Conservation (phyloP, 2,329 filamentous ascomycete genomes). For the Calonectria pseudoreteaudii region DNA sequence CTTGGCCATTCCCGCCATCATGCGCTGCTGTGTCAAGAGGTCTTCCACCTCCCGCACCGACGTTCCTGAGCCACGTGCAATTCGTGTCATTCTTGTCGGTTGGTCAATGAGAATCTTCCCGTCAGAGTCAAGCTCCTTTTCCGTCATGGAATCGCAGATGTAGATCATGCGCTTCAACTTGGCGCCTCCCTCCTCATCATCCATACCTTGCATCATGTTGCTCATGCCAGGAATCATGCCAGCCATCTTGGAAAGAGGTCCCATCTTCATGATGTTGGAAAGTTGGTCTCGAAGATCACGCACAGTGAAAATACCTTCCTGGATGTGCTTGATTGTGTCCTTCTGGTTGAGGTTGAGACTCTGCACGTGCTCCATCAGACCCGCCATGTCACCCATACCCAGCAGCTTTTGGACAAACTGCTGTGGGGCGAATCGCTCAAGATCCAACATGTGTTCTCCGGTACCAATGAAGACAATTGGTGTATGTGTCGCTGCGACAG, state of each 20-base stretch:
- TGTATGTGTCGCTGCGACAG: constrained; percentile 94
- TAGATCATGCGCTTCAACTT: constrained; percentile 99
- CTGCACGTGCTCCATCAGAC: constrained; percentile 96
- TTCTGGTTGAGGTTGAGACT: constrained; percentile 96
- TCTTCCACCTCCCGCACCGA: constrained; percentile 95
- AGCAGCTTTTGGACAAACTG: constrained; percentile 94
- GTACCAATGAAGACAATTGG: constrained; percentile 99
- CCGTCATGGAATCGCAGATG: constrained; percentile 98
- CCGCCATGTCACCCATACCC: constrained; percentile 97
- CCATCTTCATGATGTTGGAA: constrained; percentile 99
- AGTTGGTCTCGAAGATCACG: constrained; percentile 95
- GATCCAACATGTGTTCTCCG: constrained; percentile 94
- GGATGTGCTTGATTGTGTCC: constrained; percentile 99
- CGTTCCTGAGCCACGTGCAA: constrained; percentile 91
- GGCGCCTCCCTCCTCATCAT: constrained; percentile 93
- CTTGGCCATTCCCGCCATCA: constrained; percentile 99
- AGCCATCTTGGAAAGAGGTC: constrained; percentile 94
- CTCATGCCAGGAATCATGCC: constrained; percentile 98
- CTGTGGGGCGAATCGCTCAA: constrained; percentile 92
- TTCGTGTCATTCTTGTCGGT: constrained; percentile 90
- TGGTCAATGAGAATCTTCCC: constrained; percentile 95
- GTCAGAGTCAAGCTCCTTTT: constrained; percentile 94
- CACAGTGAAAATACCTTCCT: constrained; percentile 95
- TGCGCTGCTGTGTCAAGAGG: constrained; percentile 94
- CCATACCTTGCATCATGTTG: constrained; percentile 94